A percentile compares a stretch with the other conserved stretches of the same genome.
phyloP scores from a whole-genome alignment of 1,139 yeast genomes.

The Suhomyces atakaporum region DNA sequence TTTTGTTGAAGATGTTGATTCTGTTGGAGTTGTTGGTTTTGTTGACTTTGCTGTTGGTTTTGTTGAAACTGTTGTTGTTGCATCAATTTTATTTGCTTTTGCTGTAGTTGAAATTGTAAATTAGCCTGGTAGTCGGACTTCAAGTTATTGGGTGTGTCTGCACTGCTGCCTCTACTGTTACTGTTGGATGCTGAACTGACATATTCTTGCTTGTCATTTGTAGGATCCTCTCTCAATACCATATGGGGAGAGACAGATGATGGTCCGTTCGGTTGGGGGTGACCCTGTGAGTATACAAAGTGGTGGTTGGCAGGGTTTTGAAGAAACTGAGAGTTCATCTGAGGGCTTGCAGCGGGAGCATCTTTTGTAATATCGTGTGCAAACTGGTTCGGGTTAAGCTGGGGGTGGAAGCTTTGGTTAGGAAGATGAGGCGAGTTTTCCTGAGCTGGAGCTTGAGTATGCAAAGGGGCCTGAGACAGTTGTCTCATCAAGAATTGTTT shows the following conservation, averaged over 20 bases:
- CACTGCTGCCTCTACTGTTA: constrained; percentile 8
- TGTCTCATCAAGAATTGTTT: constrained; percentile 28
- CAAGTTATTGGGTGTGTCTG: constrained; percentile 8
- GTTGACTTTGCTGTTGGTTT: constrained; percentile 3
- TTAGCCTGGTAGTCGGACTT: constrained; percentile 18
- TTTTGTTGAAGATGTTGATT: background rate
- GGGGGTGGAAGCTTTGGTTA: constrained; percentile 10
- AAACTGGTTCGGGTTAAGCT: constrained; percentile 7
- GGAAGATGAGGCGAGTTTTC: constrained; percentile 9
- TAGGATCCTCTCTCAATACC: constrained; percentile 4
- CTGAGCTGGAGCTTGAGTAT: too few relatives aligned
- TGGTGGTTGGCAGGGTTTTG: background rate
- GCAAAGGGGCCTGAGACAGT: too few relatives aligned
- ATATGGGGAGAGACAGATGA: constrained; percentile 9
- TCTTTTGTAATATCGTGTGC: background rate
- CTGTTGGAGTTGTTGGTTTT: background rate
- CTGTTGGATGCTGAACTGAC: constrained; percentile 5
- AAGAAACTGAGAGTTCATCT: background rate
- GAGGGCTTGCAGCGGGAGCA: background rate
- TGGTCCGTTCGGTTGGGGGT: background rate
- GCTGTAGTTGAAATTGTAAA: constrained; percentile 18
- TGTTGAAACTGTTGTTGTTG: constrained; percentile 17
- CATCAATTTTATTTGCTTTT: constrained; percentile 18
- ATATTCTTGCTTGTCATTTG: background rate
- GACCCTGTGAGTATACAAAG: background rate